phyloP scores from a whole-genome alignment of 768 basidiomycete species.

The Psilocybe sp. region DNA sequence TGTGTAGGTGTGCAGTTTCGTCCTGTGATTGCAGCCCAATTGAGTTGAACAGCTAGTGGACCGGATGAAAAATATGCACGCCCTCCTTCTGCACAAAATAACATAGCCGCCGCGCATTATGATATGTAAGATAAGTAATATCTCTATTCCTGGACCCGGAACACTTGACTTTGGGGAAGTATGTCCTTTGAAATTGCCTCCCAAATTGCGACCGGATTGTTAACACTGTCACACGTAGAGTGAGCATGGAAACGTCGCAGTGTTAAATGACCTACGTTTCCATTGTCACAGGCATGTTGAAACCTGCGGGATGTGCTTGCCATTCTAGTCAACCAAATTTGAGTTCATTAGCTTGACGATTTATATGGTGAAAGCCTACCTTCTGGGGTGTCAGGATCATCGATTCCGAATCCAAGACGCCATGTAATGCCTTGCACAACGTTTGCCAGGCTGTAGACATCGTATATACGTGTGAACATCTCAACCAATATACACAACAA shows the following conservation, averaged over 20 bases:
- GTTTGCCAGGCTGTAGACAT: slow-evolving; percentile 47
- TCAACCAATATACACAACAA: not conserved
- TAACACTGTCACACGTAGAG: slow-evolving; percentile 39
- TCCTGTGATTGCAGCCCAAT: too few relatives aligned
- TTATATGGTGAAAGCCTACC: slow-evolving; percentile 29
- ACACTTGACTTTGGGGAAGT: slow-evolving; percentile 8
- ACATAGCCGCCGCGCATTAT: not conserved
- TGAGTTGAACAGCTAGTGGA: slow-evolving; percentile 67
- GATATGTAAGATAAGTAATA: not conserved
- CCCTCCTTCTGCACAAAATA: not conserved
- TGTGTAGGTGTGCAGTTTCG: too few relatives aligned
- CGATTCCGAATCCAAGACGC: slow-evolving; percentile 59
- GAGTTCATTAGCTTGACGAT: not conserved
- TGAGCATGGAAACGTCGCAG: slow-evolving; percentile 1
- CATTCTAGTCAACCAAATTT: slow-evolving; percentile 38
- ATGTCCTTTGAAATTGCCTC: slow-evolving; percentile 30
- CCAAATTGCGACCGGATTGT: slow-evolving; percentile 57
- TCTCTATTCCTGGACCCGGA: not conserved
- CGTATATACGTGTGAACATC: not conserved
- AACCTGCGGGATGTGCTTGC: slow-evolving; percentile 53
- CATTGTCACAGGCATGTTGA: slow-evolving; percentile 48
- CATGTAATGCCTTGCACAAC: slow-evolving; percentile 63
- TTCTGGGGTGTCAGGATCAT: slow-evolving; percentile 51
- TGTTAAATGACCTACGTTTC: slow-evolving; percentile 40
- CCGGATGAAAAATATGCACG: not conserved